Conservation (phyloP, 2,329 filamentous ascomycete genomes). For the Colletotrichum sidae region DNA sequence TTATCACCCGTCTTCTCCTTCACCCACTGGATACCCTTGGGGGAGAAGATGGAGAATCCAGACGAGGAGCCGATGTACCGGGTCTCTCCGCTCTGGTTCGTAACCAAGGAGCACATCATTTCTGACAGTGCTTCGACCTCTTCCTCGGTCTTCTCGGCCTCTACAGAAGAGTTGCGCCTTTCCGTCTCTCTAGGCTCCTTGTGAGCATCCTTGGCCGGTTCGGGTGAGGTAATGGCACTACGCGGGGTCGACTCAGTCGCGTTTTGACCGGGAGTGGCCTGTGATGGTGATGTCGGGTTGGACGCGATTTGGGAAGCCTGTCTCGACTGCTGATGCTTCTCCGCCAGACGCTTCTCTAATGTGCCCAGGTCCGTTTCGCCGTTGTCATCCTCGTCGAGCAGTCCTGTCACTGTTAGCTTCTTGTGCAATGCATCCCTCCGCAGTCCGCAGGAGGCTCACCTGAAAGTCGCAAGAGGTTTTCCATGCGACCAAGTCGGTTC, state of each 20-base stretch:
- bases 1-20: slow-evolving; percentile 97
- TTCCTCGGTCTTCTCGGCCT: slow-evolving; percentile 63
- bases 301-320: slow-evolving; percentile 62
- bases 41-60: slow-evolving; percentile 98
- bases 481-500: slow-evolving; percentile 95
- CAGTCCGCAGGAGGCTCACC: slow-evolving; percentile 55
- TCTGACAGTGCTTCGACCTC: slow-evolving; percentile 92
- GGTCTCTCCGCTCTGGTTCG: slow-evolving; percentile 93
- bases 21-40: slow-evolving; percentile 98
- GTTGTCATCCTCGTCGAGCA: slow-evolving; percentile 87
- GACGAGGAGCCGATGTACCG: slow-evolving; percentile 97
- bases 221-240: slow-evolving; percentile 67
- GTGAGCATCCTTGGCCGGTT: slow-evolving; percentile 52
- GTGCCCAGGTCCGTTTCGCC: slow-evolving; percentile 89
- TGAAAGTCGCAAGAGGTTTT: slow-evolving; percentile 87
- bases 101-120: slow-evolving; percentile 99
- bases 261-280: slow-evolving; percentile 56
- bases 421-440: not conserved
- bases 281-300: slow-evolving; percentile 64
- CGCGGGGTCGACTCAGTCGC: slow-evolving; percentile 60
- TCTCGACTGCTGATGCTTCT: slow-evolving; percentile 65
- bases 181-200: slow-evolving; percentile 51
- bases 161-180: slow-evolving; percentile 52
- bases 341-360: slow-evolving; percentile 80
- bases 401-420: slow-evolving; percentile 59